Evolutionary conservation across 2,329 filamentous ascomycete species (phyloP).

Genomic region (Coniochaeta pulveracea): DNA sequence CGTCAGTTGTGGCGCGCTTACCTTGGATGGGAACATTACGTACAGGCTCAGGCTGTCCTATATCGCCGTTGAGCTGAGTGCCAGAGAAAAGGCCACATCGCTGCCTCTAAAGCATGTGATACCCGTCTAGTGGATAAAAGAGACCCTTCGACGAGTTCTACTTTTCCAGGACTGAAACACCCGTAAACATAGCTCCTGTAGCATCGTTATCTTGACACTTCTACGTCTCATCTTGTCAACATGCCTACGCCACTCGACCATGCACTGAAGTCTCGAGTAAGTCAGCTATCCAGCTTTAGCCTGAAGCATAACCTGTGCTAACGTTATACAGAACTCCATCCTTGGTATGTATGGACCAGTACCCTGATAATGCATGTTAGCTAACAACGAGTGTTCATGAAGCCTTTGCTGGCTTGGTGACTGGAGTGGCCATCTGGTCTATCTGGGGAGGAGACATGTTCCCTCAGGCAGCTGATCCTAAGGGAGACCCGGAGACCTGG

Average conservation of each 20-base stretch:
- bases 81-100: constrained; percentile 3
- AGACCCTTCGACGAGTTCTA: background rate
- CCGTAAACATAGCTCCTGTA: background rate
- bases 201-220: too few relatives aligned
- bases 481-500: constrained; percentile 61
- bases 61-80: too few relatives aligned
- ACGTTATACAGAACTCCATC: constrained; percentile 47
- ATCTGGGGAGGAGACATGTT: constrained; percentile 85
- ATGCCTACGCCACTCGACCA: constrained; percentile 63
- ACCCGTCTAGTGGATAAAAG: background rate
- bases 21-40: too few relatives aligned
- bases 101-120: background rate
- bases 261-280: constrained; percentile 58
- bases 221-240: constrained; percentile 12
- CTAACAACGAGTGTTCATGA: background rate
- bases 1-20: background rate
- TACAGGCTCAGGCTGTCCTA: too few relatives aligned
- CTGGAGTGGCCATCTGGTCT: constrained; percentile 69
- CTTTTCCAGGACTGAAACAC: constrained; percentile 1
- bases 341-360: constrained; percentile 53
- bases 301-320: constrained; percentile 8
- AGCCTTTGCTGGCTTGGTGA: constrained; percentile 75
- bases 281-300: constrained; percentile 10
- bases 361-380: background rate
- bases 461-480: constrained; percentile 64